These are phyloP conservation scores for Neofusicoccum kwambonambiense DNA, from an alignment of 2,329 filamentous ascomycete species.

Conservation along the genomic window DNA sequence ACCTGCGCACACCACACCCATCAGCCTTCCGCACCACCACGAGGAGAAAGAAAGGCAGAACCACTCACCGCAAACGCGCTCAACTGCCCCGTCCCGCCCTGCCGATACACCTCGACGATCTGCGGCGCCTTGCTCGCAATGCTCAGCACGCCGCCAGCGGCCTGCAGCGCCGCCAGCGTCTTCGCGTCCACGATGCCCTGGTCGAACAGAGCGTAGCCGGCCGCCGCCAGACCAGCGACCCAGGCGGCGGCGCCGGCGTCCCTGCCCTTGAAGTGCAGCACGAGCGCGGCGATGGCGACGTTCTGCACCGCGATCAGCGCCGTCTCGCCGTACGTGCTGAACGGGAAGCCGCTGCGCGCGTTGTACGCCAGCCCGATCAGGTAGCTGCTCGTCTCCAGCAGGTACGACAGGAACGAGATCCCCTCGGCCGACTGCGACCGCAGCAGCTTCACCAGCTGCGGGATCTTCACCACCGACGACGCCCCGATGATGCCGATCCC, in stretches of 20 bases:
- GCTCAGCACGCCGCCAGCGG: constrained; percentile 76
- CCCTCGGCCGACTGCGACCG: constrained; percentile 77
- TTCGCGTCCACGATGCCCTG: constrained; percentile 64
- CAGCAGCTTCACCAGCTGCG: constrained; percentile 91
- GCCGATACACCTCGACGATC: constrained; percentile 78
- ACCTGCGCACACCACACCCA: constrained; percentile 57
- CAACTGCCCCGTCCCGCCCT: constrained; percentile 90
- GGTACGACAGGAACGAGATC: constrained; percentile 84
- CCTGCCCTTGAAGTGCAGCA: constrained; percentile 77
- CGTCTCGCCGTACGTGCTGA: constrained; percentile 95
- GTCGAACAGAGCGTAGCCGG: constrained; percentile 68
- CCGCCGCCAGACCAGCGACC: constrained; percentile 70
- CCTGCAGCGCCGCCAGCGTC: constrained; percentile 73
- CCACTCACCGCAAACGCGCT: constrained; percentile 90
- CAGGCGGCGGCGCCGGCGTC: constrained; percentile 70
- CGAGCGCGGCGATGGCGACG: constrained; percentile 80
- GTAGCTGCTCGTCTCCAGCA: constrained; percentile 86
- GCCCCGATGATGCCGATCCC: constrained; percentile 92
- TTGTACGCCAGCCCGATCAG: constrained; percentile 92
- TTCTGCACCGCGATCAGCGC: constrained; percentile 91
- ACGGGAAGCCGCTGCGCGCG: constrained; percentile 84
- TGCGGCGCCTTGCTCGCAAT: constrained; percentile 93
- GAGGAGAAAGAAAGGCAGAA: neutral
- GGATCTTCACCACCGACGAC: constrained; percentile 90
- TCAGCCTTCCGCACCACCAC: constrained; percentile 10